These are phyloP conservation scores for Cerioporus squamosus DNA, from an alignment of 1,284 basidiomycete species.

Conservation along the genomic window DNA sequence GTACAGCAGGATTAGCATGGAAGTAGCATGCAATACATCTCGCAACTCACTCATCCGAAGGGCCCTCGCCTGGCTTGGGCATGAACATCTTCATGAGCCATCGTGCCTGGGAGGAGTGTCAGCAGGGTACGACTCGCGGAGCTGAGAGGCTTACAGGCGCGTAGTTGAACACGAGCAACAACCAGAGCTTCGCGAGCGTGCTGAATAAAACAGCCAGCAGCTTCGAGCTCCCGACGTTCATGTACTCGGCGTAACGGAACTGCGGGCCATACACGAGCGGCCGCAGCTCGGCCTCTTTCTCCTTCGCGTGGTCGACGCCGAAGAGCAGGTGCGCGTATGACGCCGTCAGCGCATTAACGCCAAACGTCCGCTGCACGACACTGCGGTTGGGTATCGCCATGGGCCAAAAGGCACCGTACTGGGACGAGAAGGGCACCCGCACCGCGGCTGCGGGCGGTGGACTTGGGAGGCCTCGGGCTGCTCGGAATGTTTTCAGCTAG, in stretches of 20 bases:
- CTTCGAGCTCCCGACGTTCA: slow-evolving; percentile 42
- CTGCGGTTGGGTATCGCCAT: slow-evolving; percentile 69
- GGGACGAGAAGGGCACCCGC: slow-evolving; percentile 47
- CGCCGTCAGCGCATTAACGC: slow-evolving; percentile 55
- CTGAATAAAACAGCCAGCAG: not conserved
- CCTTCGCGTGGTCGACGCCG: not conserved
- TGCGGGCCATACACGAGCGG: slow-evolving; percentile 57
- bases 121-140: too few species aligned
- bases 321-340: not conserved
- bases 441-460: slow-evolving; percentile 48
- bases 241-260: slow-evolving; percentile 80
- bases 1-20: not conserved
- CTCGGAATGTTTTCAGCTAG: not conserved
- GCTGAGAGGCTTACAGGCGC: not conserved
- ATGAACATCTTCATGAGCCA: slow-evolving; percentile 54
- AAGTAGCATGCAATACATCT: not conserved
- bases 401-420: slow-evolving; percentile 63
- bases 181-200: slow-evolving; percentile 40
- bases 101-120: slow-evolving; percentile 46
- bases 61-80: slow-evolving; percentile 65
- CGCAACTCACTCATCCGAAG: slow-evolving; percentile 56
- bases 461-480: slow-evolving; percentile 48
- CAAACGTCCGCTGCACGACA: slow-evolving; percentile 82
- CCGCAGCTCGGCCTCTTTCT: slow-evolving; percentile 24
- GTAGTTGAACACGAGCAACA: not conserved